phyloP scores from a whole-genome alignment of 2,329 filamentous ascomycete species.

The Beauveria australis region DNA sequence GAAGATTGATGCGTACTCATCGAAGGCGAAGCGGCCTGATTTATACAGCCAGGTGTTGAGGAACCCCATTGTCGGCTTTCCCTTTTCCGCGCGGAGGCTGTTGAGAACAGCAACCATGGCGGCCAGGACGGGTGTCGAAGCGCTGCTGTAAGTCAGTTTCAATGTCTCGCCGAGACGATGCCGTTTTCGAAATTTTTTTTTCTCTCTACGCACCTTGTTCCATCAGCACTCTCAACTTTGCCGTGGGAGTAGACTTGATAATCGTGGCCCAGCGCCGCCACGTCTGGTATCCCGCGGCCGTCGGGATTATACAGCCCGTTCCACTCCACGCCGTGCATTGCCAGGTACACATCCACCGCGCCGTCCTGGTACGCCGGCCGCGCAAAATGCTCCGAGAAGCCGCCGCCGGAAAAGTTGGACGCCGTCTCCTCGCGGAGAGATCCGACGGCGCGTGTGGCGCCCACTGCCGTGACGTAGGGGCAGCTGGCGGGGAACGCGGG shows the following conservation, averaged over 20 bases:
- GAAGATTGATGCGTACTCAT: conserved; percentile 23
- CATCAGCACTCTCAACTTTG: conserved; percentile 18
- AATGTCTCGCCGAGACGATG: not conserved
- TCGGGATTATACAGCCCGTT: conserved; percentile 33
- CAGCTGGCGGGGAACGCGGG: conserved; percentile 33
- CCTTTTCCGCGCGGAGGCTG: conserved; percentile 48
- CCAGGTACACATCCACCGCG: conserved; percentile 37
- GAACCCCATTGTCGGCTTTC: conserved; percentile 47
- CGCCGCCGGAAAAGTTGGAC: conserved; percentile 43
- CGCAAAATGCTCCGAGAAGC: conserved; percentile 40
- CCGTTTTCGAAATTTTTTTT: not conserved
- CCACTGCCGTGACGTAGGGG: conserved; percentile 56
- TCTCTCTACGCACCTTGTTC: conserved; percentile 23
- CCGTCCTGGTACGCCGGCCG: conserved; percentile 37
- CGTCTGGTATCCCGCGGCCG: conserved; percentile 54
- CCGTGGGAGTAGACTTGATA: conserved; percentile 27
- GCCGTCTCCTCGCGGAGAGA: conserved; percentile 41
- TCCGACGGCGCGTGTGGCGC: conserved; percentile 38
- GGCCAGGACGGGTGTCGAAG: conserved; percentile 54
- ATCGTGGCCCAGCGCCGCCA: conserved; percentile 43
- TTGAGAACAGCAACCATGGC: conserved; percentile 58
- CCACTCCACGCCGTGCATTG: conserved; percentile 39
- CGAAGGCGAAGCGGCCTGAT: conserved; percentile 23
- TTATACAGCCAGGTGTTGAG: conserved; percentile 54
- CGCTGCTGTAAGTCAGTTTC: conserved; percentile 25